Conservation (phyloP, 2,329 filamentous ascomycete genomes). For the Lasiodiplodia gonubiensis region DNA sequence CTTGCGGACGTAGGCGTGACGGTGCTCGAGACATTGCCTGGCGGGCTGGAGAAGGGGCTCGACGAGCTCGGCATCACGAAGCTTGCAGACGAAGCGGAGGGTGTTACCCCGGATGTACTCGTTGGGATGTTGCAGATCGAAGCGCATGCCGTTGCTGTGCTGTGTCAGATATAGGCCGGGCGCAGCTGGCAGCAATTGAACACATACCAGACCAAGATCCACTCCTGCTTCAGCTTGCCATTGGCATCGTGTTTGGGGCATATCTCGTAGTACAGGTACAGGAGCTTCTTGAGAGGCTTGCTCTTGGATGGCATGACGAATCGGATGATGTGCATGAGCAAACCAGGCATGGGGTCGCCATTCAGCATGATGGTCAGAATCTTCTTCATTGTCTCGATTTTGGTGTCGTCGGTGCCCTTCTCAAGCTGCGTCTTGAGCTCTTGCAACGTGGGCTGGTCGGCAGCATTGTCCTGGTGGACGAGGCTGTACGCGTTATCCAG, state of each 20-base stretch:
- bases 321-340: conserved; percentile 99
- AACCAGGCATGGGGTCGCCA: conserved; percentile 90
- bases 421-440: conserved; percentile 93
- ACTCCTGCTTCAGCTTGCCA: conserved; percentile 98
- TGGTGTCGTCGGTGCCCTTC: conserved; percentile 90
- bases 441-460: conserved; percentile 86
- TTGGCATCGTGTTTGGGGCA: conserved; percentile 91
- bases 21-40: conserved; percentile 89
- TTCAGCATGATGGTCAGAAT: conserved; percentile 98
- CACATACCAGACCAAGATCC: conserved; percentile 95
- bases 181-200: conserved; percentile 29
- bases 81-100: conserved; percentile 95
- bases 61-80: conserved; percentile 92
- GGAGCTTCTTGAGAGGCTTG: conserved; percentile 94
- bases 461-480: conserved; percentile 96
- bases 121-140: conserved; percentile 96
- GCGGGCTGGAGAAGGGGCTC: conserved; percentile 94
- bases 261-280: conserved; percentile 99
- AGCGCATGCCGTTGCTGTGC: conserved; percentile 90
- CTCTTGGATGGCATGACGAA: conserved; percentile 99
- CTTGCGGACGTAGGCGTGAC: conserved; percentile 97
- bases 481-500: conserved; percentile 95
- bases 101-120: conserved; percentile 98
- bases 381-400: conserved; percentile 86
- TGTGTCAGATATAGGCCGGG: conserved; percentile 21